Evolutionary conservation across 306 rosid genomes (phyloP), one percentile per base, ranked within the genome.

Genomic region (Dalbergia cultrata): DNA sequence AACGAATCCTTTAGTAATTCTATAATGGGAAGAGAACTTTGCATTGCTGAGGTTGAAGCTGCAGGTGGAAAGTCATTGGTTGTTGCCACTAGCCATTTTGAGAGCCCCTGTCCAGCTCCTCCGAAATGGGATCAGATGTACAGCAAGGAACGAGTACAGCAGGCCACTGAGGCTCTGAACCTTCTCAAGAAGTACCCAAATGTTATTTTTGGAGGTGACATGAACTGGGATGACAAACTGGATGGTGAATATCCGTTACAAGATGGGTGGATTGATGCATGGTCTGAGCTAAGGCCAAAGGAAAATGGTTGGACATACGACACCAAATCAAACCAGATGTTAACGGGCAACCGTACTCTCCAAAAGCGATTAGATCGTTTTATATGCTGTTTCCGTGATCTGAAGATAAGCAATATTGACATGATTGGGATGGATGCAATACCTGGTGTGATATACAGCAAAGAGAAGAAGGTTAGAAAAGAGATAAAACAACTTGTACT

Each of bases 41-140:
- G 97, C 82, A 76, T 90, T 79, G 89, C 92, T 16, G 95, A 92
- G 86, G 87, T 91, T 85, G 97, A 92, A 85, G 82, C 69, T 84
- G 81, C 17, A 68, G 63, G 59, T 19, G 86, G 87, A 72, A 89
- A 84, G 61, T 67, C 86, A 13, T 80, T 95, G 75, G 88, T 85
- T 60, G 82, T 95, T 70, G 99, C 97, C 45, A 95, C 97, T 35
- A 93, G 93, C 93, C 99, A 95, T 89, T 95, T 95, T 19, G 99
- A 93, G 85, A 95, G 99, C 79, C 99, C 99, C 57, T 85, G 88
- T 75, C 99, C 97, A 0, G 93, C 56, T 8, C 99, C 97, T 39
- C 99, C 99, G 0, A 95, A 74, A 65, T 93, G 94, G 94, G 91
- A 95, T 88, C 99, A 95, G 77, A 95, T 95, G 99, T 93, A 37